A percentile compares a stretch with the other conserved stretches of the same genome.
Evolutionary conservation across 2,329 filamentous ascomycete species (phyloP).

Genomic region (Botrytis fragariae): DNA sequence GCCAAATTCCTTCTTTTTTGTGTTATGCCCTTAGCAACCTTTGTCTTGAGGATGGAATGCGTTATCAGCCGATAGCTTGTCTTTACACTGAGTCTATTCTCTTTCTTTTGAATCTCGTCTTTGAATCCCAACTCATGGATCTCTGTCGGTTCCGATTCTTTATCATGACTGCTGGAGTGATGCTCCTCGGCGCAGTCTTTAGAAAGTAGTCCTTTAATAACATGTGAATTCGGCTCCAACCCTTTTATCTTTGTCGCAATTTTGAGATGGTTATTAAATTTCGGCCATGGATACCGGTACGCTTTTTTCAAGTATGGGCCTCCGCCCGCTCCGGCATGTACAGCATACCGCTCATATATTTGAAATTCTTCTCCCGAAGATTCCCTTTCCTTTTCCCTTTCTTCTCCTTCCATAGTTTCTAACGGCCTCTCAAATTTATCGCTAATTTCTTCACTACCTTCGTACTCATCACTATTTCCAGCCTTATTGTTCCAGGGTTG

Average conservation of each 20-base stretch:
- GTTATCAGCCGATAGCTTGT: background rate
- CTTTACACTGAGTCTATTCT: background rate
- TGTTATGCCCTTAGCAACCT: background rate
- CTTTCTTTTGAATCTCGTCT: no score
- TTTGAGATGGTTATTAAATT: background rate
- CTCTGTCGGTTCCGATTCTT: background rate
- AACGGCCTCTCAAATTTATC: background rate
- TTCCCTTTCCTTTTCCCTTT: background rate
- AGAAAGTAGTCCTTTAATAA: background rate
- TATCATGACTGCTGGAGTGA: background rate
- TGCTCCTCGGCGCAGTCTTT: background rate
- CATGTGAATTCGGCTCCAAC: background rate
- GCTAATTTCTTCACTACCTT: background rate
- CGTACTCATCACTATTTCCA: no score
- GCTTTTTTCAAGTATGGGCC: background rate
- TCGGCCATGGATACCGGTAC: background rate
- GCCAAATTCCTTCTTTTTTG: background rate
- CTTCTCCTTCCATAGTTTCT: background rate
- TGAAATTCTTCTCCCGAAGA: background rate
- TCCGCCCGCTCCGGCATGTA: background rate
- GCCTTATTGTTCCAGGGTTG: background rate
- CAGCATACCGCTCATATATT: background rate
- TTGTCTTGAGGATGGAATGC: background rate
- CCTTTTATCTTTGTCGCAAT: background rate
- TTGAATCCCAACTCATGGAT: no score